Evolutionary conservation across 2,329 filamentous ascomycete species (phyloP).

Genomic region (Pseudocercospora fijiensis): DNA sequence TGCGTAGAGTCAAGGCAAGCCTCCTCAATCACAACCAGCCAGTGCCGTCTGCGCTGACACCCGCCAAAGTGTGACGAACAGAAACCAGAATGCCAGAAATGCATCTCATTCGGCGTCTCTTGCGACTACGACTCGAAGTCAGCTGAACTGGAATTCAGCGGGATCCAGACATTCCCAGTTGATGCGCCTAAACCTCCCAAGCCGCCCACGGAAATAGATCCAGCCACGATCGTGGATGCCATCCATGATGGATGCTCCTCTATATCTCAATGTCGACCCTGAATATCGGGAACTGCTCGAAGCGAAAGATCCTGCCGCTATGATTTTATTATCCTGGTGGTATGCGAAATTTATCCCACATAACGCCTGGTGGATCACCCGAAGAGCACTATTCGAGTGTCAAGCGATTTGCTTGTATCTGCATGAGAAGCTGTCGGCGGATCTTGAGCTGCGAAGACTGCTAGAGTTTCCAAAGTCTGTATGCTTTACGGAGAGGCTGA

Average conservation of each 20-base stretch:
- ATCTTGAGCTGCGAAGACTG: constrained; percentile 15
- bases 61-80: constrained; percentile 54
- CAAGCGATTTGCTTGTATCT: constrained; percentile 51
- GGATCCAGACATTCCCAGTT: constrained; percentile 27
- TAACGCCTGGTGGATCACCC: constrained; percentile 51
- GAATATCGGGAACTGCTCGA: constrained; percentile 49
- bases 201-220: constrained; percentile 14
- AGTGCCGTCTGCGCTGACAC: background rate
- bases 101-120: constrained; percentile 47
- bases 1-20: constrained; percentile 53
- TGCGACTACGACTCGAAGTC: constrained; percentile 48
- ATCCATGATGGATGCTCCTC: constrained; percentile 24
- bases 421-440: constrained; percentile 26
- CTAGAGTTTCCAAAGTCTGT: constrained; percentile 20
- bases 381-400: constrained; percentile 51
- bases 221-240: constrained; percentile 8
- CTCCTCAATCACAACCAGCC: background rate
- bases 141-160: constrained; percentile 25
- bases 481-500: constrained; percentile 6
- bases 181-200: constrained; percentile 3
- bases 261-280: constrained; percentile 19
- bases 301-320: constrained; percentile 53
- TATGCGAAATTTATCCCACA: constrained; percentile 50
- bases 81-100: constrained; percentile 52
- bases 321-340: constrained; percentile 60